These are phyloP conservation scores for Angomonas ambiguus DNA, from an alignment of 208 protist genomes.

Conservation along the genomic window DNA sequence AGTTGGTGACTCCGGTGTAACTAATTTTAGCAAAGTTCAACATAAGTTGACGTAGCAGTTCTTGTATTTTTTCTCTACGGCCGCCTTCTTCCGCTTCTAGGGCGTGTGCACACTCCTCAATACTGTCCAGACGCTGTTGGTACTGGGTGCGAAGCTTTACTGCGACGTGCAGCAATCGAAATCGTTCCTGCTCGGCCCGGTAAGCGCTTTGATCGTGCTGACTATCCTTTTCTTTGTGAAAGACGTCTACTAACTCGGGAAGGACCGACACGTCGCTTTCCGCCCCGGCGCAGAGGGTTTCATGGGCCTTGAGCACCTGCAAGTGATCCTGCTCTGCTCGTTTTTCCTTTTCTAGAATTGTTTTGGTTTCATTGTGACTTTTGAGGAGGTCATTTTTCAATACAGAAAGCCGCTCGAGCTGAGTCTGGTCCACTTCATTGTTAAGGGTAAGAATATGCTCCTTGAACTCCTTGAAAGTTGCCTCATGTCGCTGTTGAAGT, in stretches of 20 bases:
- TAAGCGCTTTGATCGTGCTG: constrained; percentile 23
- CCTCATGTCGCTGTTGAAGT: constrained; percentile 32
- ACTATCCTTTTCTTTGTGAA: constrained; percentile 25
- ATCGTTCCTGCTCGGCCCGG: constrained; percentile 51
- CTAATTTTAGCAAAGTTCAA: constrained; percentile 57
- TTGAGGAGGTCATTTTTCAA: constrained; percentile 40
- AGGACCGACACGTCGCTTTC: constrained; percentile 23
- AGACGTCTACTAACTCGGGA: constrained; percentile 25
- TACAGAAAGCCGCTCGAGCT: constrained; percentile 32
- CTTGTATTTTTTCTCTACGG: constrained; percentile 39
- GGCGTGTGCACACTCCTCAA: constrained; percentile 27
- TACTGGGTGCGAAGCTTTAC: constrained; percentile 31
- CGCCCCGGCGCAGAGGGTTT: constrained; percentile 9
- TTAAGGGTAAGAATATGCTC: constrained; percentile 34
- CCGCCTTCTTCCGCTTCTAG: constrained; percentile 42
- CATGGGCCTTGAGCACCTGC: constrained; percentile 25
- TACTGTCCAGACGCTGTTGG: constrained; percentile 26
- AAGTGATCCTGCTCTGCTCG: constrained; percentile 33
- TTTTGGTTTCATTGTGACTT: constrained; percentile 37
- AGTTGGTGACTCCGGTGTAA: constrained; percentile 61
- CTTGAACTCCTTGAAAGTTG: constrained; percentile 41
- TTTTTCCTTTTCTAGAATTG: constrained; percentile 33
- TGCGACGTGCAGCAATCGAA: constrained; percentile 35
- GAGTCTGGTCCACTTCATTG: constrained; percentile 38
- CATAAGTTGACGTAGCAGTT: constrained; percentile 50